Evolutionary conservation across 495 filamentous ascomycete species (phyloP), one percentile per base, ranked within the genome.

Genomic region (Hypoxylon crocopeplum): DNA sequence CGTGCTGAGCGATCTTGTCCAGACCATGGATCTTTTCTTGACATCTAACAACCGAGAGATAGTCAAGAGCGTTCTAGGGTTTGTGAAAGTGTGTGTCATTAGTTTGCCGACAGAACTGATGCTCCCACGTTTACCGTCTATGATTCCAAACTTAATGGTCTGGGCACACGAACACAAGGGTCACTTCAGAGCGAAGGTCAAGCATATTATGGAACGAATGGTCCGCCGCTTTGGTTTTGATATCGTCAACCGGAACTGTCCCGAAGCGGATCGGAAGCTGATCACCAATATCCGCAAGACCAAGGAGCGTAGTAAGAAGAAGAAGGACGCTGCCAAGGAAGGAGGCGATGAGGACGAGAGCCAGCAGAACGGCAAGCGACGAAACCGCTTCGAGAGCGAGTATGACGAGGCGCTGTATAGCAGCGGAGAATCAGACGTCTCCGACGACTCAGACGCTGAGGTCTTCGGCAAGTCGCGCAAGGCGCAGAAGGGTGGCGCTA

Each of bases 101-200:
- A 87, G 88, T 50, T 77, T 98, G 24, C 89, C 92, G 1, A 85
- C 84, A 16, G 83, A 87, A 4, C 71, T 92, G 53, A 85, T 98
- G 77, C 75, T 83, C 21, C 85, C 90, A 12, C 82, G 90, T 24
- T 81, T 98, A 27, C 69, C 75, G 20, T 82, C 85, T 1, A 78
- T 98, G 46, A 82, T 98, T 17, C 90, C 92, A 16, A 95, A 93
- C 71, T 76, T 97, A 7, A 90, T 97, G 86, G 86, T 89, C 15
- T 98, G 94, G 94, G 91, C 88, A 64, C 91, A 96, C 74, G 94
- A 98, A 72, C 95, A 98, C 77, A 97, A 96, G 75, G 92, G 90
- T 12, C 91, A 94, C 66, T 92, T 98, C 71, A 89, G 90, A 58
- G 87, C 91, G 22, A 98, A 97, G 79, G 92, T 98, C 48, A 98